These are phyloP conservation scores for Pseudonitzschia pungens DNA, from an alignment of 108 stramenopile genomes.

Conservation along the genomic window DNA sequence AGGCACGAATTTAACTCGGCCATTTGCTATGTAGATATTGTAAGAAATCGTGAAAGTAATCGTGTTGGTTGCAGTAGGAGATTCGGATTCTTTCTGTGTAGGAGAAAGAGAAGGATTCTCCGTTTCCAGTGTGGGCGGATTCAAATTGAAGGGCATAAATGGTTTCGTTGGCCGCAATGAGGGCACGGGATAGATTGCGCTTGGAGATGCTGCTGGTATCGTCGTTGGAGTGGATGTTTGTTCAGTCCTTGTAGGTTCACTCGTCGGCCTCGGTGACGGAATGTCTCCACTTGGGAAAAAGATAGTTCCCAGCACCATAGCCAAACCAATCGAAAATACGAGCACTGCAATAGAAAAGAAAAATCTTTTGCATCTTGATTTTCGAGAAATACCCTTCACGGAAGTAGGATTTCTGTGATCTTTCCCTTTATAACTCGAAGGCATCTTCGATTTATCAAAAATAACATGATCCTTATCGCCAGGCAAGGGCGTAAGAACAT, in stretches of 20 bases:
- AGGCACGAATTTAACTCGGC: constrained; percentile 17
- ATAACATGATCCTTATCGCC: neutral
- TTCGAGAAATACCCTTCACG: neutral
- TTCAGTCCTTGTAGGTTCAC: neutral
- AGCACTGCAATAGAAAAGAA: neutral
- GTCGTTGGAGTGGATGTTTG: neutral
- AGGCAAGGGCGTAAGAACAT: neutral
- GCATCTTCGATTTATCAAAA: constrained; percentile 5
- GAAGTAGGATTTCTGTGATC: neutral
- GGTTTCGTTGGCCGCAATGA: neutral
- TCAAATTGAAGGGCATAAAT: neutral
- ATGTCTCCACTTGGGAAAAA: neutral
- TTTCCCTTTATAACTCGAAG: neutral
- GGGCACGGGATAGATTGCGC: neutral
- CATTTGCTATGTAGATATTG: constrained; percentile 21
- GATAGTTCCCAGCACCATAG: neutral
- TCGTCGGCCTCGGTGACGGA: neutral
- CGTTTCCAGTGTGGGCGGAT: neutral
- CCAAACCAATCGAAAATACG: neutral
- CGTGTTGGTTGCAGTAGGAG: neutral
- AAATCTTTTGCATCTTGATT: constrained; percentile 1
- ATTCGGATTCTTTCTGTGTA: neutral
- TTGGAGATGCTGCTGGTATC: constrained; percentile 1
- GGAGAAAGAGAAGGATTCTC: constrained; percentile 1
- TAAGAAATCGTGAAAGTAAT: constrained; percentile 22